These are phyloP conservation scores for Pseudozyma pruni DNA, from an alignment of 1,284 basidiomycete species.

Conservation along the genomic window DNA sequence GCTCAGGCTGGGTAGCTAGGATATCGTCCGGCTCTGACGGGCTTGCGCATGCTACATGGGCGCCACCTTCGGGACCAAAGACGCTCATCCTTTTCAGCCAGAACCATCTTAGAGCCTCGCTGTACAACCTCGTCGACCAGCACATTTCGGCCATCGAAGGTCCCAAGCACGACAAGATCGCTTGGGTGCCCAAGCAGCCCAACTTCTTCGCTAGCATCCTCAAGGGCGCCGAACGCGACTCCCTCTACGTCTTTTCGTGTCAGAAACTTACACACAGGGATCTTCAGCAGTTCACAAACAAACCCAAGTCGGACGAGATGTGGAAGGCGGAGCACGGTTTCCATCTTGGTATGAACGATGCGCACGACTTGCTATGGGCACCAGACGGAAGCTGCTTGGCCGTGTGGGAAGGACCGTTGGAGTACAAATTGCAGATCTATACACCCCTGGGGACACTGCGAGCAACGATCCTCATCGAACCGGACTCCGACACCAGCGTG, in stretches of 20 bases:
- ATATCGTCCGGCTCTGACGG: constrained; percentile 56
- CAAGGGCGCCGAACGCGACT: constrained; percentile 39
- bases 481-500: constrained; percentile 24
- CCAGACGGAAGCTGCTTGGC: constrained; percentile 83
- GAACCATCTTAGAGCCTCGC: constrained; percentile 40
- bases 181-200: constrained; percentile 34
- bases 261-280: constrained; percentile 21
- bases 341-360: constrained; percentile 78
- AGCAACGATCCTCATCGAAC: constrained; percentile 73
- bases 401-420: constrained; percentile 77
- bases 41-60: constrained; percentile 51
- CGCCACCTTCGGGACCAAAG: constrained; percentile 42
- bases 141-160: constrained; percentile 49
- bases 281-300: constrained; percentile 21
- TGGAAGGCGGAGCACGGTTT: constrained; percentile 75
- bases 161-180: constrained; percentile 43
- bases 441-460: constrained; percentile 79
- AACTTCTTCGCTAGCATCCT: constrained; percentile 39
- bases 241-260: constrained; percentile 28
- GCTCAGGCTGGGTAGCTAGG: constrained; percentile 59
- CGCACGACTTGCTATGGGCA: constrained; percentile 80
- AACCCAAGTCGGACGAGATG: constrained; percentile 26
- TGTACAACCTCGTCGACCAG: constrained; percentile 49
- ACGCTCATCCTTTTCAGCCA: constrained; percentile 50
- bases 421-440: constrained; percentile 84